phyloP scores from a whole-genome alignment of 768 basidiomycete species.

The Hypholoma fasciculare region DNA sequence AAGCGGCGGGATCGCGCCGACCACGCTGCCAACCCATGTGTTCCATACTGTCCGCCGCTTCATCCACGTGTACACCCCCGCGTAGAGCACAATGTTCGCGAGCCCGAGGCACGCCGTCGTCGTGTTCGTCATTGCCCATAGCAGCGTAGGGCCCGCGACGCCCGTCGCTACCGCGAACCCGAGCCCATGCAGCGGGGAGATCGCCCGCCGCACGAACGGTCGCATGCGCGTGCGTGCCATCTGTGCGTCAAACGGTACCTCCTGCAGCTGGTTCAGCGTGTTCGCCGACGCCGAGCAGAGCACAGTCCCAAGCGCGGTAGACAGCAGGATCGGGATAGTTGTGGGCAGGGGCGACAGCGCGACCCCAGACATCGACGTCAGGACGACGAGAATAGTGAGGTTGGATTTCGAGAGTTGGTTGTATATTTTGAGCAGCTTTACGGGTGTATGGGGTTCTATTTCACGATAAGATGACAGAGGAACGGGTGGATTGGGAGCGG shows the following conservation, averaged over 20 bases:
- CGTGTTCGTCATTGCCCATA: constrained; percentile 84
- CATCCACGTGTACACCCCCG: constrained; percentile 89
- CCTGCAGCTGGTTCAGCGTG: constrained; percentile 91
- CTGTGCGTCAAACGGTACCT: constrained; percentile 94
- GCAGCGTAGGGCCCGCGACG: constrained; percentile 70
- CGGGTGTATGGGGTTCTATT: constrained; percentile 44
- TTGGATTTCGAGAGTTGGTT: constrained; percentile 81
- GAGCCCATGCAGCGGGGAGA: constrained; percentile 82
- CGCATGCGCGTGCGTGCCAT: constrained; percentile 89
- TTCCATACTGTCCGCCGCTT: constrained; percentile 83
- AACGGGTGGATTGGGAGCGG: constrained; percentile 14
- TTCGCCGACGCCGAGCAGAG: constrained; percentile 94
- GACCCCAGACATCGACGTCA: constrained; percentile 90
- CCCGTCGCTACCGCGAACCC: constrained; percentile 79
- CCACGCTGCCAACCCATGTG: constrained; percentile 95
- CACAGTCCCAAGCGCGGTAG: constrained; percentile 86
- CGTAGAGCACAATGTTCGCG: constrained; percentile 86
- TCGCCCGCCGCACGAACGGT: constrained; percentile 83
- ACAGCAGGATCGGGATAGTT: constrained; percentile 79
- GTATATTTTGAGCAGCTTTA: constrained; percentile 65
- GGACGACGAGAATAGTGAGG: constrained; percentile 79
- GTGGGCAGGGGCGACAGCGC: constrained; percentile 91
- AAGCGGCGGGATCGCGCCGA: constrained; percentile 89
- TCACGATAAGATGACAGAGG: constrained; percentile 14
- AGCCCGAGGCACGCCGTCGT: constrained; percentile 81